These are phyloP conservation scores for Chaetomium sp. DNA, from an alignment of 2,329 filamentous ascomycete genomes.

Conservation along the genomic window DNA sequence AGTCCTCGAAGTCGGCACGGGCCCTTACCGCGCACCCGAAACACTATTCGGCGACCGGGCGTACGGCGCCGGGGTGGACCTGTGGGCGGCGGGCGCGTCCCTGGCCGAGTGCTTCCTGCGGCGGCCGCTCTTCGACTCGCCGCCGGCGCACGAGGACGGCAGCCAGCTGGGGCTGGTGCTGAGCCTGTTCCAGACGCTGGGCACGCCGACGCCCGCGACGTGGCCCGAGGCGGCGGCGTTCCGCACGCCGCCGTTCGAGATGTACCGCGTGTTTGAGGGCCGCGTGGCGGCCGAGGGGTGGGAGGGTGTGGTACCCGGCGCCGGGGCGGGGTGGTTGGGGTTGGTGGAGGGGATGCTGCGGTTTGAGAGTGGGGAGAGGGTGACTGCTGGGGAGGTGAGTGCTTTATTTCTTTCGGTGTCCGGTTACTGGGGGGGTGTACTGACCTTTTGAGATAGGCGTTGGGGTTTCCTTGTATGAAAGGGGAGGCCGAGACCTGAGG, in stretches of 20 bases:
- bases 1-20: constrained; percentile 91
- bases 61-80: constrained; percentile 75
- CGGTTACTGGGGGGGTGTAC: not conserved
- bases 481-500: not conserved
- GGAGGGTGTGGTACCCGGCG: constrained; percentile 67
- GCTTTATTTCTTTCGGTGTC: not conserved
- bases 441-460: constrained; percentile 19
- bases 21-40: constrained; percentile 87
- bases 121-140: constrained; percentile 78
- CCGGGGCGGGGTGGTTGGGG: constrained; percentile 60
- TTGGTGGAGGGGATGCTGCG: constrained; percentile 69
- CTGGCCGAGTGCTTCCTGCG: constrained; percentile 71
- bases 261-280: constrained; percentile 74
- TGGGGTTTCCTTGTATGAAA: constrained; percentile 24
- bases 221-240: constrained; percentile 81
- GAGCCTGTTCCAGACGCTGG: constrained; percentile 89
- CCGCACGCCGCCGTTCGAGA: constrained; percentile 80
- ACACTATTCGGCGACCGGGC: constrained; percentile 78
- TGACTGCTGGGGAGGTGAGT: constrained; percentile 56
- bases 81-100: constrained; percentile 87
- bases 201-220: constrained; percentile 74
- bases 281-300: constrained; percentile 62
- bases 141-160: constrained; percentile 71
- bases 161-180: constrained; percentile 89
- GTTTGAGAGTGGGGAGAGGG: constrained; percentile 67